Evolutionary conservation across 2,329 filamentous ascomycete species (phyloP).

Genomic region (Furcasterigmium sp.): DNA sequence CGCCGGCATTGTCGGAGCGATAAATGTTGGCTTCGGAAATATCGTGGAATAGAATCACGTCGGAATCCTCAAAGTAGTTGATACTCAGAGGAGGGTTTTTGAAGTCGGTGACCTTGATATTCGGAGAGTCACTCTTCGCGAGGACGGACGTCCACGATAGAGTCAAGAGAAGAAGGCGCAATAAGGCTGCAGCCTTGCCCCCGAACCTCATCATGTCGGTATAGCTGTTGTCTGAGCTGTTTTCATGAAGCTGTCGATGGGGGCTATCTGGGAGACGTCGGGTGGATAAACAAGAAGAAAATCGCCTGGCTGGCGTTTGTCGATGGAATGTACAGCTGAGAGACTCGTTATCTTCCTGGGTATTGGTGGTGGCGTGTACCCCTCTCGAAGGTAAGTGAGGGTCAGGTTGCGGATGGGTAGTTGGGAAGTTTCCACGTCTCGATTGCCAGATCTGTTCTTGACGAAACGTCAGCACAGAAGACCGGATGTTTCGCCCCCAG

Average conservation of each 20-base stretch:
- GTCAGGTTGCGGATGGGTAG: no score
- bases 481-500: background rate
- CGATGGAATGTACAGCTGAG: no score
- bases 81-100: conserved; percentile 61
- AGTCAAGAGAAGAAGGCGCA: conserved; percentile 38
- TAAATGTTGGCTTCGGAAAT: conserved; percentile 58
- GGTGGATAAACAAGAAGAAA: background rate
- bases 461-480: background rate
- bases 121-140: conserved; percentile 57
- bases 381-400: no score
- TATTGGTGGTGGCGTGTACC: no score
- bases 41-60: conserved; percentile 74
- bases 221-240: conserved; percentile 13
- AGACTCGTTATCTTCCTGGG: no score
- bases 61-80: conserved; percentile 88
- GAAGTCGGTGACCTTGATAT: conserved; percentile 61
- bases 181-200: conserved; percentile 40
- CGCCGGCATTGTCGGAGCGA: conserved; percentile 76
- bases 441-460: background rate
- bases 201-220: conserved; percentile 50
- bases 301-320: no score
- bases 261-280: no score
- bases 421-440: no score
- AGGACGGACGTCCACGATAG: conserved; percentile 31
- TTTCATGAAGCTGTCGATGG: conserved; percentile 34